phyloP scores from a whole-genome alignment of 2,329 filamentous ascomycete species.

The Teratosphaeria zuluensis region DNA sequence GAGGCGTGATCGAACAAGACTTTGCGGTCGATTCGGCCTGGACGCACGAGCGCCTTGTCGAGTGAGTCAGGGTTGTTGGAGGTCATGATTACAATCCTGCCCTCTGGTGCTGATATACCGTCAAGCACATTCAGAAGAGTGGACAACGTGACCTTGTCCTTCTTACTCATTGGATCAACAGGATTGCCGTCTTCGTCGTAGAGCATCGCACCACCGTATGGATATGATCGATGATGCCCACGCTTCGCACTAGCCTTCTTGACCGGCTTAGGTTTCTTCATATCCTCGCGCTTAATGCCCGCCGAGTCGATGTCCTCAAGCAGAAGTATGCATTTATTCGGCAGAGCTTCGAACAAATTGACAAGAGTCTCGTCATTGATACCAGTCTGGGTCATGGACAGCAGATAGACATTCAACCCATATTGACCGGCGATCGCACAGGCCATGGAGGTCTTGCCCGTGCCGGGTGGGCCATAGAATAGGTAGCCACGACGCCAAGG shows the following conservation, averaged over 20 bases:
- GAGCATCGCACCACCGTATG: background rate
- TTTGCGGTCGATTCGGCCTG: slow-evolving; percentile 59
- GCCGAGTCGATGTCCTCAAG: slow-evolving; percentile 95
- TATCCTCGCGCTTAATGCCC: slow-evolving; percentile 85
- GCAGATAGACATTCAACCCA: slow-evolving; percentile 90
- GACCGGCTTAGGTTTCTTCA: background rate
- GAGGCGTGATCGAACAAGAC: slow-evolving; percentile 46
- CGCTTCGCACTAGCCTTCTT: background rate
- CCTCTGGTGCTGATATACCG: slow-evolving; percentile 66
- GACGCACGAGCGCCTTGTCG: slow-evolving; percentile 62
- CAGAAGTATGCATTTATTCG: slow-evolving; percentile 98
- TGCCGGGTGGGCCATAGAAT: slow-evolving; percentile 90
- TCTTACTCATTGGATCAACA: slow-evolving; percentile 6
- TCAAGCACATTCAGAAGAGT: slow-evolving; percentile 75
- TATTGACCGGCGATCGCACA: slow-evolving; percentile 93
- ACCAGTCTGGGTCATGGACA: slow-evolving; percentile 89
- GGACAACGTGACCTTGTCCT: slow-evolving; percentile 56
- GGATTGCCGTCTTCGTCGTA: background rate
- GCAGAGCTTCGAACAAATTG: slow-evolving; percentile 94
- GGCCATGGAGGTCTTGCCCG: slow-evolving; percentile 92
- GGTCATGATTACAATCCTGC: slow-evolving; percentile 69
- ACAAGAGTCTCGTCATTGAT: slow-evolving; percentile 96
- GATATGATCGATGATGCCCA: background rate
- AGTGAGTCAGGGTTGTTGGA: slow-evolving; percentile 64
- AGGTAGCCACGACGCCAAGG: slow-evolving; percentile 82